Conservation (phyloP, 2,329 filamentous ascomycete species). For the Hortaea werneckii region DNA sequence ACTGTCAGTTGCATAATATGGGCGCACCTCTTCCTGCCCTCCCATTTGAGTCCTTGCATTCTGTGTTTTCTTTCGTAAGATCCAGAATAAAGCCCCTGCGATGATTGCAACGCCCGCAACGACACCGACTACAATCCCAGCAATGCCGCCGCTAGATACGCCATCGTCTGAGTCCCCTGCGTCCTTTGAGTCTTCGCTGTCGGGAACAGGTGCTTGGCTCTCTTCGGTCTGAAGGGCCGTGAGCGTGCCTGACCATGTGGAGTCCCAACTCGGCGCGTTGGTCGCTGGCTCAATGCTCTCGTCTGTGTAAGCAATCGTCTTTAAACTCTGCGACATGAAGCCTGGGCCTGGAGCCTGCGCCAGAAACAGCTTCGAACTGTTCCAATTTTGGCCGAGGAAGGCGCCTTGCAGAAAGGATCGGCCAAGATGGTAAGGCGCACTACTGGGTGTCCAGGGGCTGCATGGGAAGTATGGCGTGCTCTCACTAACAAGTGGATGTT, state of each 20-base stretch:
- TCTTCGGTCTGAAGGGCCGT: slow-evolving; percentile 1
- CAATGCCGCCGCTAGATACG: slow-evolving; percentile 23
- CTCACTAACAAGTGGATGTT: slow-evolving; percentile 26
- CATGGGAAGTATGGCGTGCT: slow-evolving; percentile 36
- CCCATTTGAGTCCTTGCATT: too few species aligned
- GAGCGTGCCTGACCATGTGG: slow-evolving; percentile 7
- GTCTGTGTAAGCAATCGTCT: slow-evolving; percentile 4
- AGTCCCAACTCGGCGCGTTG: slow-evolving; percentile 9
- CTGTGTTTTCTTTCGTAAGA: too few species aligned
- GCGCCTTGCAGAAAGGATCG: slow-evolving; percentile 40
- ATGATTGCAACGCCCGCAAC: slow-evolving; percentile 11
- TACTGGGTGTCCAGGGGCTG: slow-evolving; percentile 16
- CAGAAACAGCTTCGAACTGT: slow-evolving; percentile 27
- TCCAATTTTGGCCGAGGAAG: slow-evolving; percentile 36
- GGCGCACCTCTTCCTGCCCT: neutral
- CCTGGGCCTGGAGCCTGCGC: slow-evolving; percentile 33
- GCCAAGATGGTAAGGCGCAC: slow-evolving; percentile 28
- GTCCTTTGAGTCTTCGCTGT: too few species aligned
- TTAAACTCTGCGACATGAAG: neutral
- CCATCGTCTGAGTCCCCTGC: neutral
- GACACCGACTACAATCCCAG: slow-evolving; percentile 24
- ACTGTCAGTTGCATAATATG: neutral
- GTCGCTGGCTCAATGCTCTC: slow-evolving; percentile 2
- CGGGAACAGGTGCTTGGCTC: neutral
- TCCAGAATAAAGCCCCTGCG: neutral